Evolutionary conservation across 768 basidiomycete genomes (phyloP).

Genomic region (Calocera cornea): DNA sequence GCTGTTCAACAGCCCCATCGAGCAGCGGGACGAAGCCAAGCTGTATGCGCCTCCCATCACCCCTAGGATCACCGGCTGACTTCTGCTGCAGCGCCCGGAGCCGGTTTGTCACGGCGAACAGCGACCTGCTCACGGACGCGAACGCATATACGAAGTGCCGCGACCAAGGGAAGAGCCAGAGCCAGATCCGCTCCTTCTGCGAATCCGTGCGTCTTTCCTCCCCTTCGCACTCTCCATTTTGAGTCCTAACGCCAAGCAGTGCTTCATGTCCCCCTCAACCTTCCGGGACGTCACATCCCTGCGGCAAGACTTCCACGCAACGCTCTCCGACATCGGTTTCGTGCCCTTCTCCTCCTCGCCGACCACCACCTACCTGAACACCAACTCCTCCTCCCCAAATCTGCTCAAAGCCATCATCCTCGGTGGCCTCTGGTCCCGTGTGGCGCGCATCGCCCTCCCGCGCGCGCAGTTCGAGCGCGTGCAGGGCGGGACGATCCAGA

Average conservation of each 20-base stretch:
- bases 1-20: constrained; percentile 66
- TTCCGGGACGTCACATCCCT: constrained; percentile 67
- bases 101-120: constrained; percentile 54
- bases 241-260: constrained; percentile 30
- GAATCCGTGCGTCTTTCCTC: constrained; percentile 37
- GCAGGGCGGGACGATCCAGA: constrained; percentile 67
- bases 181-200: constrained; percentile 49
- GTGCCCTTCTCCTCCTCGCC: constrained; percentile 37
- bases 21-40: constrained; percentile 67
- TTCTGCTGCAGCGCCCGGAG: constrained; percentile 44
- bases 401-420: constrained; percentile 74
- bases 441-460: constrained; percentile 65
- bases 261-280: constrained; percentile 65
- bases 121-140: constrained; percentile 74
- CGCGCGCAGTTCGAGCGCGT: constrained; percentile 67
- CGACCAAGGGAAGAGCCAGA: constrained; percentile 39
- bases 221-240: not conserved
- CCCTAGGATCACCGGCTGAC: not conserved
- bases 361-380: constrained; percentile 41
- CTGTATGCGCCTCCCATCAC: constrained; percentile 32
- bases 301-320: constrained; percentile 59
- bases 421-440: constrained; percentile 76
- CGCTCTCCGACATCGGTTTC: constrained; percentile 59
- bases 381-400: constrained; percentile 50
- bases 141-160: constrained; percentile 58